Base-by-base conservation (phyloP, 345 rosid genomes). In the Hypericum perforatum region DNA sequence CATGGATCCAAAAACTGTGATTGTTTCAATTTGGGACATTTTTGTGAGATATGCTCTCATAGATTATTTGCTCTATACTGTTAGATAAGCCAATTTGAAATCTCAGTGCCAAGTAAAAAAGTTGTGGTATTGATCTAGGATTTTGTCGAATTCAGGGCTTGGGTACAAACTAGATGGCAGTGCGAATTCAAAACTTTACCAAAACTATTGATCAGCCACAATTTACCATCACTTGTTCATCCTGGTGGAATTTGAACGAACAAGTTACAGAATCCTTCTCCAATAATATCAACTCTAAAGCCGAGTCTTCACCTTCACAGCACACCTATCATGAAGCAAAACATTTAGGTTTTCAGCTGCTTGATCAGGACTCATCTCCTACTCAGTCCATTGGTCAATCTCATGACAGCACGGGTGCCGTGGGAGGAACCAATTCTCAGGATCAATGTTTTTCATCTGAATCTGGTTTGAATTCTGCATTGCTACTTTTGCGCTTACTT, bases 361-460 rank as follows among this genome's bases (percentile, higher is more conserved):
- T 43, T 11, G 81, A 73, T 52, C 78, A 49, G 40, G 74, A 73
- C 43, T 70, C 76, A 11, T 73, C 76, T 42, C 62, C 76, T 41
- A 57, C 65, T 45, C 70, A 45, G 46, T 67, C 78, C 11, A 42
- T 63, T 47, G 54, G 71, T 61, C 66, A 62, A 52, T 67, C 81
- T 56, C 70, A 57, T 54, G 63, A 46, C 59, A 67, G 70, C 50
- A 49, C 64, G 59, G 50, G 57, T 14, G 51, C 70, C 39, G 49
- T 32, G 10, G 63, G 73, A 49, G 76, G 62, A 54, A 50, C 57
- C 32, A 70, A 56, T 57, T 64, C 76, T 52, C 72, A 65, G 48
- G 78, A 65, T 52, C 81, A 64, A 57, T 67, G 67, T 64, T 56
- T 73, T 56, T 70, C 74, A 6, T 53, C 74, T 14, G 74, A 76